Percentiles rank a stretch among this genome's conserved stretches.
These are phyloP conservation scores for Mimosa pudica DNA, from an alignment of 306 rosid genomes.

Conservation along the genomic window DNA sequence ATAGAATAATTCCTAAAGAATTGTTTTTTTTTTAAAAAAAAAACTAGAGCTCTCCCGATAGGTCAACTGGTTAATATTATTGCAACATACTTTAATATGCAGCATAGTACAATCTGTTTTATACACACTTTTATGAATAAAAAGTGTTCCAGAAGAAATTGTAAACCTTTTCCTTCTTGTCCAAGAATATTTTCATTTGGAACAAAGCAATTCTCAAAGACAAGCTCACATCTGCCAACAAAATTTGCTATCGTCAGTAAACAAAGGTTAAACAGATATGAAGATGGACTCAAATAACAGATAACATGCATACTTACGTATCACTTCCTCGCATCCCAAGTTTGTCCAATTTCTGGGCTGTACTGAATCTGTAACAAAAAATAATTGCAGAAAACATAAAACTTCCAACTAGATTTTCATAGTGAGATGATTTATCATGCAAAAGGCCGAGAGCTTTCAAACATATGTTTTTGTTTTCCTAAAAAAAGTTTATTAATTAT, in stretches of 20 bases:
- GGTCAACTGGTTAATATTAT: not conserved
- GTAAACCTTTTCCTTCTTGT: slow-evolving; percentile 88
- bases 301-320: slow-evolving; percentile 67
- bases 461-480: not conserved
- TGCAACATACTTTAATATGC: slow-evolving; percentile 15
- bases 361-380: slow-evolving; percentile 72
- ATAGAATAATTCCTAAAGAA: not conserved
- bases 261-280: slow-evolving; percentile 14
- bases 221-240: slow-evolving; percentile 90
- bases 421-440: slow-evolving; percentile 20
- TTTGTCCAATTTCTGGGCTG: slow-evolving; percentile 94
- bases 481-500: no score
- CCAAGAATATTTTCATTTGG: slow-evolving; percentile 95
- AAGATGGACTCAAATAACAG: slow-evolving; percentile 2
- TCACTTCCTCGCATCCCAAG: slow-evolving; percentile 99
- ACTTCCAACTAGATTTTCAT: not conserved
- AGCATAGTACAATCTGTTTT: slow-evolving; percentile 3
- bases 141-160: slow-evolving; percentile 28
- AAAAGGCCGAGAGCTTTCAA: slow-evolving; percentile 17
- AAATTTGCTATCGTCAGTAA: slow-evolving; percentile 45
- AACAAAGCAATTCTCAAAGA: slow-evolving; percentile 95
- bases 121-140: not conserved
- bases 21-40: not conserved
- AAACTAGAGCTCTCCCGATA: not conserved
- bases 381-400: slow-evolving; percentile 22